Evolutionary conservation across 768 basidiomycete species (phyloP), one percentile per base, ranked within the genome.

Genomic region (Phlebiopsis flavidoalba): DNA sequence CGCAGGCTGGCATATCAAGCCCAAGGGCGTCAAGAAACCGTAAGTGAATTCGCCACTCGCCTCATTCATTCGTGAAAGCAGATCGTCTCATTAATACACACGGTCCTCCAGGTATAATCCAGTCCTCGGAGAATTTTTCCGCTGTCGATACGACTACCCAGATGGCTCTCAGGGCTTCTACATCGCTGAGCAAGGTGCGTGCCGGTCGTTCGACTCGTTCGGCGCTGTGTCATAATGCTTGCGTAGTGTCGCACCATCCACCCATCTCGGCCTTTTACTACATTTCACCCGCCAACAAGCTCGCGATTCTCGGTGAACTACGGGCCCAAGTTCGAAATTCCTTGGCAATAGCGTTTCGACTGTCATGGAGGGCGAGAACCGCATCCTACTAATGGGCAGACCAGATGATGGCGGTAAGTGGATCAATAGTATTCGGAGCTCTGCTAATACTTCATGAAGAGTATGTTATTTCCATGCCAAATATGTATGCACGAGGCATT

Each of bases 1-100:
- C 51, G 89, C 92, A n/a, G 97, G 97, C 22, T 99, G 97, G 97
- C 97, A 98, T 75, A 95, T 98, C 77, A 98, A 98, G 75, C 95
- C 97, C 65, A 95, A 91, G 77, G 97, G 95, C 57, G 97, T 98
- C 62, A 99, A 99, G 89, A 99, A 99, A 76, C 96, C 96, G 85
- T 95, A 69, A 75, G 90, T 79, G 19, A 24, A 24, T n/a, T n/a
- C 45, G 46, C 59, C 22, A 43, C 17, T 48, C 31, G 37, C 52
- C n/a, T 15, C n/a, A n/a, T 26, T 26, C 31, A 47, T 36, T n/a
- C 45, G 35, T 36, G 52, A 53, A 26, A 53, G 52, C 17, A 33
- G 52, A 19, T 45, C 22, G 24, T 5, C 17, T 33, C 33, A 19
- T n/a, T 46, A 31, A 50, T 31, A 1, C 15, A 14, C 15, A 40